Evolutionary conservation across 805 yeast species (phyloP), one percentile per base, ranked within the genome.

Genomic region (Saccharomycopsis synnaedendra): DNA sequence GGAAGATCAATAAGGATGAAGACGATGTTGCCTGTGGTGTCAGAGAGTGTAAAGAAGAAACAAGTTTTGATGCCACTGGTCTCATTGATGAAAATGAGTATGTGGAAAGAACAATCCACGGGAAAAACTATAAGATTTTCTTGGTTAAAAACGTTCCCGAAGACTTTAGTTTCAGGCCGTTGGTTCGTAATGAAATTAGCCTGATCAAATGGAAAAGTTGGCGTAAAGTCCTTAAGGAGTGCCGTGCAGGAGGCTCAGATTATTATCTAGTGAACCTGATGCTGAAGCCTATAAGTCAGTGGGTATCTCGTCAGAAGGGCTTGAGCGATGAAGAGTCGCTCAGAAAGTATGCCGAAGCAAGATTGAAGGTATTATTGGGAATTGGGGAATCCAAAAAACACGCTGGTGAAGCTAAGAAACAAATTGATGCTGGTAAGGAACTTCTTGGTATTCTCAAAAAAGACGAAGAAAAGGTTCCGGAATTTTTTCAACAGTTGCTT

Each of bases 1-100:
- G 99, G 4, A 93, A 93, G 64, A 93, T 93, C 49, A 85, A 94
- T 37, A 89, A 93, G 60, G 94, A 82, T 59, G 99, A 93, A 67
- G 69, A 79, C 10, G 98, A 93, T 63, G 72, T 78, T 4, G 80
- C 76, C 46, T 94, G 98, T 67, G 97, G 97, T 4, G 64, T 86
- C 9, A 75, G 99, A 57, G 99, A 93, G 62, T 88, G 85, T 28
- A 74, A 74, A 53, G 99, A 93, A 65, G 99, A 93, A 64, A 90
- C 89, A 10, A 96, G 97, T 0, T 89, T 82, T 58, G 94, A 93
- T 62, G 80, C 86, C 44, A 64, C 80, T 1, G 78, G 77, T 11
- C 75, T 72, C 54, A 70, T 89, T 40, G 75, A 78, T 53, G 83
- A 81, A 51, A 74, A 80, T 36, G 86, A 83, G 50, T 85, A 74